Evolutionary conservation across 371 early-diverging fungal species (phyloP).

Genomic region (Rhizomucor pusillus): DNA sequence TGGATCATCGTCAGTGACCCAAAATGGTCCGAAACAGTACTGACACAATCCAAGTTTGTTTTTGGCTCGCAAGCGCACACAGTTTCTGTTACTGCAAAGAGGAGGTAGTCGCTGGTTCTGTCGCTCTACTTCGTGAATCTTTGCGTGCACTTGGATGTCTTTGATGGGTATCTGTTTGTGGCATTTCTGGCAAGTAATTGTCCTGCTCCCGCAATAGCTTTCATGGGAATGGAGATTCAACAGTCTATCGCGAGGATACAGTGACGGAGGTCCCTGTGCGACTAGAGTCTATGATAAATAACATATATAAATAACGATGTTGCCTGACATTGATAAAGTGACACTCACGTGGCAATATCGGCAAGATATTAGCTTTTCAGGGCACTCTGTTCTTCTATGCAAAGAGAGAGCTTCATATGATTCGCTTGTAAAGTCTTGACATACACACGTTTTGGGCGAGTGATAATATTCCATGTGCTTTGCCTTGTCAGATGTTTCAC

Average conservation of each 20-base stretch:
- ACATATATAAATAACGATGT: neutral
- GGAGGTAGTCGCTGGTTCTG: conserved; percentile 57
- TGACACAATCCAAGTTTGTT: conserved; percentile 69
- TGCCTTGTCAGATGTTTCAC: conserved; percentile 38
- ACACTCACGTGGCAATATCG: conserved; percentile 72
- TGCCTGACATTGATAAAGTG: neutral
- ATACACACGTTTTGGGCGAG: conserved; percentile 58
- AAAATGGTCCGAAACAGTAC: conserved; percentile 83
- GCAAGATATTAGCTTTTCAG: conserved; percentile 76
- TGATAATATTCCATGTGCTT: conserved; percentile 75
- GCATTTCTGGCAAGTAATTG: conserved; percentile 81
- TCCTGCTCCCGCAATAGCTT: conserved; percentile 82
- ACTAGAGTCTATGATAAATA: conserved; percentile 41
- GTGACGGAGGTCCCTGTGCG: conserved; percentile 63
- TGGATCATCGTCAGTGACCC: conserved; percentile 77
- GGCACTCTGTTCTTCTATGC: conserved; percentile 72
- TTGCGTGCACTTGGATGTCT: conserved; percentile 72
- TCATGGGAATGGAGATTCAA: conserved; percentile 77
- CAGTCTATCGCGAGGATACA: conserved; percentile 63
- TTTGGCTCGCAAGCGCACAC: conserved; percentile 49
- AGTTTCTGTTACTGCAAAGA: conserved; percentile 74
- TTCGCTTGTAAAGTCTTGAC: conserved; percentile 34
- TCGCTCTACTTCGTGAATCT: conserved; percentile 68
- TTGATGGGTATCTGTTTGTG: conserved; percentile 71
- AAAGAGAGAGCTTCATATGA: conserved; percentile 54